These are phyloP conservation scores for Solanum hybrid DNA, from an alignment of 305 asterid genomes.

Conservation along the genomic window DNA sequence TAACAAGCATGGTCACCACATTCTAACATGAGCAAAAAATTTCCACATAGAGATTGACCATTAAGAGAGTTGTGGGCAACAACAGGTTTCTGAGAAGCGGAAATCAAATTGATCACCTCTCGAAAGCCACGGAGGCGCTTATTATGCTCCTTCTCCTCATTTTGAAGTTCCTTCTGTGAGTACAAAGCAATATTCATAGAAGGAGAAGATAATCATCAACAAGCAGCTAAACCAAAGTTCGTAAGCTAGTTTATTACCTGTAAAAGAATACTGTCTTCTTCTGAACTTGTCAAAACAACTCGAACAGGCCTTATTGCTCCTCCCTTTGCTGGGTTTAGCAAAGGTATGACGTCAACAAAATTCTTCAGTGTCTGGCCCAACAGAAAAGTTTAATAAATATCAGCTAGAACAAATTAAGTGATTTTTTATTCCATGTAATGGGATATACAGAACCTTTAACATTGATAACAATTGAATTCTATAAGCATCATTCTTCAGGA, in stretches of 20 bases:
- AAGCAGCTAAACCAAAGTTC: not conserved
- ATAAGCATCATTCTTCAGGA: not conserved
- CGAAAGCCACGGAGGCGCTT: constrained; percentile 62
- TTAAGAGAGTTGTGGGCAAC: constrained; percentile 76
- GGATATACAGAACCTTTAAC: not conserved
- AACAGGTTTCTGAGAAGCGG: constrained; percentile 67
- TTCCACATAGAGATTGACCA: constrained; percentile 40
- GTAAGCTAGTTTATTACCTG: constrained; percentile 37
- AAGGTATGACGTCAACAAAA: constrained; percentile 49
- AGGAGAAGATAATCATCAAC: constrained; percentile 6
- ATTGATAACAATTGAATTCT: not conserved
- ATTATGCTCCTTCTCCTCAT: constrained; percentile 49
- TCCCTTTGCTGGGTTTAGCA: constrained; percentile 41
- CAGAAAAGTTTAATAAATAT: constrained; percentile 13
- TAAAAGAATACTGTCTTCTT: constrained; percentile 61
- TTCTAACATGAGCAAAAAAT: constrained; percentile 10
- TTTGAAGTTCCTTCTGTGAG: constrained; percentile 57
- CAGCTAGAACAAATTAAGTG: constrained; percentile 5
- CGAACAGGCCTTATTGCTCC: constrained; percentile 54
- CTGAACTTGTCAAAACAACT: constrained; percentile 60
- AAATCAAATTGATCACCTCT: constrained; percentile 82
- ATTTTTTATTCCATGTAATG: not conserved
- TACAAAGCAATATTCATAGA: constrained; percentile 7
- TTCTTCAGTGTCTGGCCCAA: constrained; percentile 51
- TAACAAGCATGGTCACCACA: not conserved